phyloP scores from a whole-genome alignment of 2,329 filamentous ascomycete genomes.

The Fusarium sp. region DNA sequence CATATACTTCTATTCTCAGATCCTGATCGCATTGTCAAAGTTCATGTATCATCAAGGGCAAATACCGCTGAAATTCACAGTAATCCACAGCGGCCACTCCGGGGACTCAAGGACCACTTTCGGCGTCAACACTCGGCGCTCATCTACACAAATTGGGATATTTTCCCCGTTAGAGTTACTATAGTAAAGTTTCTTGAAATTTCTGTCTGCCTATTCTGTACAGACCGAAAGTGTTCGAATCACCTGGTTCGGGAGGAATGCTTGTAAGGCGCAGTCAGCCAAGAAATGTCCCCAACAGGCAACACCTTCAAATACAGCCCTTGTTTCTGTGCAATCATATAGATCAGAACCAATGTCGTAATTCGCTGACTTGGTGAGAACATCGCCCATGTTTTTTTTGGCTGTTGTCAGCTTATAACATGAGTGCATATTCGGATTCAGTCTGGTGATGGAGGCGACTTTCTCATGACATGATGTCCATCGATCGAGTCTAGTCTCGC shows the following conservation, averaged over 20 bases:
- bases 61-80: slow-evolving; percentile 6
- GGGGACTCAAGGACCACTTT: slow-evolving; percentile 1
- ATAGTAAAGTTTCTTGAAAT: background rate
- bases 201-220: slow-evolving; percentile 5
- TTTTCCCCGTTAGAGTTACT: slow-evolving; percentile 1
- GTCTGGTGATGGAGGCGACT: too few relatives aligned
- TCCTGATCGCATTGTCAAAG: background rate
- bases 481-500: slow-evolving; percentile 13
- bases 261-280: background rate
- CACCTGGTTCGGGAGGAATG: background rate
- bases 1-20: background rate
- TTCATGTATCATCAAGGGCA: background rate
- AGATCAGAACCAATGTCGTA: slow-evolving; percentile 16
- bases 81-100: slow-evolving; percentile 2
- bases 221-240: slow-evolving; percentile 5
- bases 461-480: background rate
- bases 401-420: background rate
- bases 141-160: slow-evolving; percentile 1
- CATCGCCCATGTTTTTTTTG: slow-evolving; percentile 17
- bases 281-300: background rate
- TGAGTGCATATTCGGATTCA: background rate
- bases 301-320: background rate
- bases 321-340: background rate
- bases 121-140: slow-evolving; percentile 24
- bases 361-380: slow-evolving; percentile 10